Evolutionary conservation across 2,329 filamentous ascomycete species (phyloP).

Genomic region (Hypoxylon sp.): DNA sequence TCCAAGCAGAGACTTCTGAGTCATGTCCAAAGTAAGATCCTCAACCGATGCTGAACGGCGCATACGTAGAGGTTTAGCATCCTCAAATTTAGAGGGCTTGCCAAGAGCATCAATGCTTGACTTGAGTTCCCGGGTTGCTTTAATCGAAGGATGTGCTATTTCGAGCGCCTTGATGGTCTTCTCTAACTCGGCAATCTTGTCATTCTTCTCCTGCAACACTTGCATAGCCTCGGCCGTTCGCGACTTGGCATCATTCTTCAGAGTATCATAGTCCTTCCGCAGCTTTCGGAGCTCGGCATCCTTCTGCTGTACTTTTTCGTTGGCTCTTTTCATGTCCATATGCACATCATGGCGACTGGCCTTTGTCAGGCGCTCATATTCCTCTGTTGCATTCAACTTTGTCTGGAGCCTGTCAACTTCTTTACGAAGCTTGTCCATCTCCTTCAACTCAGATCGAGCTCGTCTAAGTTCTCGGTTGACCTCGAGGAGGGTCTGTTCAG

Average conservation of each 20-base stretch:
- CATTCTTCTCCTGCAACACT: constrained; percentile 68
- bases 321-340: constrained; percentile 54
- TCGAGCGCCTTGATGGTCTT: constrained; percentile 65
- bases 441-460: constrained; percentile 66
- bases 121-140: constrained; percentile 46
- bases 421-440: constrained; percentile 64
- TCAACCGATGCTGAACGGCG: constrained; percentile 48
- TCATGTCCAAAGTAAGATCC: constrained; percentile 49
- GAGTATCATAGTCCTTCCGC: constrained; percentile 65
- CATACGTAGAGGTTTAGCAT: constrained; percentile 25
- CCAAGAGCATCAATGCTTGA: constrained; percentile 47
- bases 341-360: constrained; percentile 18
- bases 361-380: constrained; percentile 53
- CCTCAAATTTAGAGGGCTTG: constrained; percentile 45
- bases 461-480: constrained; percentile 67
- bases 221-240: constrained; percentile 68
- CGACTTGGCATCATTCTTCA: constrained; percentile 66
- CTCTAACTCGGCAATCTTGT: constrained; percentile 68
- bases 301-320: constrained; percentile 61
- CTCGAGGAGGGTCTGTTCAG: constrained; percentile 66
- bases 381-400: constrained; percentile 63
- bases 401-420: constrained; percentile 67
- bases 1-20: constrained; percentile 44
- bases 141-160: constrained; percentile 42
- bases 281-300: constrained; percentile 65